Conservation (phyloP, 176 grass and related monocot species). For the Triticum dicoccoides region DNA sequence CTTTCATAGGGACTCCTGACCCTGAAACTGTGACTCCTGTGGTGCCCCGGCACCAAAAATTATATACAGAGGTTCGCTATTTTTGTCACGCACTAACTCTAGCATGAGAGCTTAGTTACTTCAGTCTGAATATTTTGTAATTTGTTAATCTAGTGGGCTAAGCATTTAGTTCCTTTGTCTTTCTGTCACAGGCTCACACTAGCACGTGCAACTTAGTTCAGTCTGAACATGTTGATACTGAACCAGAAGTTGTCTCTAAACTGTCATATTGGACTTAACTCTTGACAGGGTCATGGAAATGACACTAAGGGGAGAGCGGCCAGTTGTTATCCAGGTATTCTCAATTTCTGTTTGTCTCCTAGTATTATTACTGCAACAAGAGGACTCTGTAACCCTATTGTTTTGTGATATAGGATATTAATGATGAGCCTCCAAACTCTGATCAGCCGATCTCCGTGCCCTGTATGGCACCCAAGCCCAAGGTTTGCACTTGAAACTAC, state of each 20-base stretch:
- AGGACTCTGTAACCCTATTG: neutral
- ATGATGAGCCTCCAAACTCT: conserved; percentile 55
- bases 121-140: too few species aligned
- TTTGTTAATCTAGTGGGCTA: too few species aligned
- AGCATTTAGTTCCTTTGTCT: too few species aligned
- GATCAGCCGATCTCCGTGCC: conserved; percentile 47
- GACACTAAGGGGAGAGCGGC: conserved; percentile 58
- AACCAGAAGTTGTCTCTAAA: neutral
- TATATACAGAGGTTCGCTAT: too few species aligned
- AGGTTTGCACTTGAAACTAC: conserved; percentile 32
- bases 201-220: neutral
- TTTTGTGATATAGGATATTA: conserved; percentile 43
- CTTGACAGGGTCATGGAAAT: conserved; percentile 62
- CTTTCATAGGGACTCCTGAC: too few species aligned
- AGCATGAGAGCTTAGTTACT: too few species aligned
- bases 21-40: too few species aligned
- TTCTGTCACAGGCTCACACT: too few species aligned
- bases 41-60: too few species aligned
- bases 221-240: neutral
- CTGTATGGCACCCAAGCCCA: conserved; percentile 19
- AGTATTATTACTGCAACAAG: neutral
- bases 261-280: conserved; percentile 1
- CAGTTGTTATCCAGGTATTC: conserved; percentile 55
- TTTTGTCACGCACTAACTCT: too few species aligned
- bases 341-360: conserved; percentile 1